A percentile compares a stretch with the other conserved stretches of the same genome.
phyloP scores from a whole-genome alignment of 208 protist species.

The Balamuthia mandrillaris region DNA sequence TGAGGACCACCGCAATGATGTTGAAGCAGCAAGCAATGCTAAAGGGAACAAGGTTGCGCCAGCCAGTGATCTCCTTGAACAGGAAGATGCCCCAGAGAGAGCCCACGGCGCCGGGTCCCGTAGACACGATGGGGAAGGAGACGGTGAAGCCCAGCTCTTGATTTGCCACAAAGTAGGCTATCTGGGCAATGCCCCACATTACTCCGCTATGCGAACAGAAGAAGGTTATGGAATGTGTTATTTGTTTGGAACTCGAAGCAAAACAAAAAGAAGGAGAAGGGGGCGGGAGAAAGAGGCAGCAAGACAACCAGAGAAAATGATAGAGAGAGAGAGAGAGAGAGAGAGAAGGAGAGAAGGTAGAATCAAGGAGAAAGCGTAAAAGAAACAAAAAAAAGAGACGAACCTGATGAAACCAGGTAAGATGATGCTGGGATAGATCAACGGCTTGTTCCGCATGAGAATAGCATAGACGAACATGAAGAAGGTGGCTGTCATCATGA shows the following conservation, averaged over 20 bases:
- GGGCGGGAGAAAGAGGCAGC: no score
- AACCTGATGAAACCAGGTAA: conserved; percentile 27
- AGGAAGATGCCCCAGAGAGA: conserved; percentile 28
- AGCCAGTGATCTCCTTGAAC: conserved; percentile 23
- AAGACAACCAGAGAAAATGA: no score
- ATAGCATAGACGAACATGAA: conserved; percentile 28
- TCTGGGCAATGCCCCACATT: conserved; percentile 37
- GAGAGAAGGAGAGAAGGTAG: no score
- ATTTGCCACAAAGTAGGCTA: conserved; percentile 35
- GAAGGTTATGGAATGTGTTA: no score
- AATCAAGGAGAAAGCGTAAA: no score
- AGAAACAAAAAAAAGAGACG: not conserved
- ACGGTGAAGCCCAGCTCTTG: conserved; percentile 13
- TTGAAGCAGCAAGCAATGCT: not conserved
- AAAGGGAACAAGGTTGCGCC: conserved; percentile 21
- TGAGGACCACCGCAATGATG: conserved; percentile 8
- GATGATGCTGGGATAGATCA: conserved; percentile 21
- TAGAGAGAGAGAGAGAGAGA: no score
- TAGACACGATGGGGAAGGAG: conserved; percentile 31
- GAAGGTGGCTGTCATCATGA: conserved; percentile 14
- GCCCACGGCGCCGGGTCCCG: conserved; percentile 26
- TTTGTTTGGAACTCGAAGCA: no score
- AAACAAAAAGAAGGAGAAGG: not conserved
- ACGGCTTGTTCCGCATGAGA: conserved; percentile 36
- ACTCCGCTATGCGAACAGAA: no score